phyloP scores from a whole-genome alignment of 148 eudicot genomes.

The Agrostemma githago region DNA sequence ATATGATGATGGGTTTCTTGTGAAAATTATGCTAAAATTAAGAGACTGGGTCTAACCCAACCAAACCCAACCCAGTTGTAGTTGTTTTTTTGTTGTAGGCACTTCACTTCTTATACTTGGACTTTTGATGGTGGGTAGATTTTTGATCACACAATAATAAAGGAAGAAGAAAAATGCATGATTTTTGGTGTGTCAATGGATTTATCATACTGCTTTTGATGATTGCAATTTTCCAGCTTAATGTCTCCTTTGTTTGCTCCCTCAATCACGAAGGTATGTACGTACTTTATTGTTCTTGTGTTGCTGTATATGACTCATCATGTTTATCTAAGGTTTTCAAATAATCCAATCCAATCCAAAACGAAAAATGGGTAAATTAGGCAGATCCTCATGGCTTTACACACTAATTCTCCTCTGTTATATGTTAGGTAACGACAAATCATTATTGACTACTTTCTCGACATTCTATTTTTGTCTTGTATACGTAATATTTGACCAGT shows the following conservation, averaged over 20 bases:
- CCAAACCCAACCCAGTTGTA: neutral
- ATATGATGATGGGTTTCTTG: conserved; percentile 14
- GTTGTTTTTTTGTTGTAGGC: conserved; percentile 1
- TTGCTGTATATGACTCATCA: too few relatives aligned
- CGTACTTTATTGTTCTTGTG: too few relatives aligned
- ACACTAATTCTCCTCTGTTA: too few relatives aligned
- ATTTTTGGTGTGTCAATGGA: conserved; percentile 31
- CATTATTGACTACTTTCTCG: too few relatives aligned
- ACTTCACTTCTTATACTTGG: neutral
- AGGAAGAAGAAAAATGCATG: conserved; percentile 30
- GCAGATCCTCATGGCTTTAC: neutral
- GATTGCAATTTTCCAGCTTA: conserved; percentile 28
- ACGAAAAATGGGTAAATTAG: neutral
- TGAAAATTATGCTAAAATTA: conserved; percentile 15
- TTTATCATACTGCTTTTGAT: conserved; percentile 21
- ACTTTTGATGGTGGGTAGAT: conserved; percentile 12
- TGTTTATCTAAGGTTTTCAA: too few relatives aligned
- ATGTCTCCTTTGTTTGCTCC: conserved; percentile 34
- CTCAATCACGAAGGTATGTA: conserved; percentile 58
- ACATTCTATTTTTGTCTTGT: too few relatives aligned
- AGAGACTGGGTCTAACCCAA: conserved; percentile 20
- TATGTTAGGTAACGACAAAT: too few relatives aligned
- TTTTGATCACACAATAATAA: conserved; percentile 13
- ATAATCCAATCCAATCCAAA: too few relatives aligned
- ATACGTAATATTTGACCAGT: too few relatives aligned